A percentile compares a stretch with the other conserved stretches of the same genome.
phyloP scores from a whole-genome alignment of 345 rosid genomes.

The Nasturtium officinale region DNA sequence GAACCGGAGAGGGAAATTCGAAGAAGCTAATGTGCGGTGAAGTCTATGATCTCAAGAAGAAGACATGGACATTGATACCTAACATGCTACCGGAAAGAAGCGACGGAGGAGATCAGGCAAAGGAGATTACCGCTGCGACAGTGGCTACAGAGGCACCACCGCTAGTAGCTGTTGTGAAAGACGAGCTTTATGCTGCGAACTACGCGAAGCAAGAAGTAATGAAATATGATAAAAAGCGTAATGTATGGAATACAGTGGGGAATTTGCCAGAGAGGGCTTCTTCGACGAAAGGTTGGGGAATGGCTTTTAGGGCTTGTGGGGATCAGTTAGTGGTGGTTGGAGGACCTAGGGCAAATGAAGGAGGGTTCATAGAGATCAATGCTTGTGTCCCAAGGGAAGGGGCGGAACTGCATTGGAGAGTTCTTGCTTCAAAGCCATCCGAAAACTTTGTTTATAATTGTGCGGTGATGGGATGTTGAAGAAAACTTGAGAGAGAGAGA shows the following conservation, averaged over 20 bases:
- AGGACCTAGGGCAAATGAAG: constrained; percentile 56
- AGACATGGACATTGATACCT: constrained; percentile 63
- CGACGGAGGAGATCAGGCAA: constrained; percentile 29
- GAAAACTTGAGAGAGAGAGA: constrained; percentile 12
- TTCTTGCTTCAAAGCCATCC: constrained; percentile 58
- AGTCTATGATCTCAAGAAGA: constrained; percentile 60
- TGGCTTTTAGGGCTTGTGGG: constrained; percentile 85
- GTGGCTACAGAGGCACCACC: constrained; percentile 71
- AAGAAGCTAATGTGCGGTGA: constrained; percentile 57
- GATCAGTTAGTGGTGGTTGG: constrained; percentile 66
- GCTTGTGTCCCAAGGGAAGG: constrained; percentile 71
- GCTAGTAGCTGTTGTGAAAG: constrained; percentile 67
- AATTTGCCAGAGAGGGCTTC: constrained; percentile 56
- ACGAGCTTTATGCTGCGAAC: constrained; percentile 74
- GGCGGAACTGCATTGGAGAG: constrained; percentile 51
- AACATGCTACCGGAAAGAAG: constrained; percentile 59
- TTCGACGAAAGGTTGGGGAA: constrained; percentile 84
- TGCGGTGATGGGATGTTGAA: constrained; percentile 88
- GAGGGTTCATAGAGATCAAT: constrained; percentile 62
- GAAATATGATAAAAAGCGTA: constrained; percentile 61
- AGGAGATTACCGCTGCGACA: constrained; percentile 1
- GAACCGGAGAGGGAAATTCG: constrained; percentile 49
- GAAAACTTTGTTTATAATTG: constrained; percentile 78
- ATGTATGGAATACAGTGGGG: constrained; percentile 62
- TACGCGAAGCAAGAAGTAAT: constrained; percentile 52